phyloP scores from a whole-genome alignment of 1,284 basidiomycete species.

The Apiotrichum brassicae region DNA sequence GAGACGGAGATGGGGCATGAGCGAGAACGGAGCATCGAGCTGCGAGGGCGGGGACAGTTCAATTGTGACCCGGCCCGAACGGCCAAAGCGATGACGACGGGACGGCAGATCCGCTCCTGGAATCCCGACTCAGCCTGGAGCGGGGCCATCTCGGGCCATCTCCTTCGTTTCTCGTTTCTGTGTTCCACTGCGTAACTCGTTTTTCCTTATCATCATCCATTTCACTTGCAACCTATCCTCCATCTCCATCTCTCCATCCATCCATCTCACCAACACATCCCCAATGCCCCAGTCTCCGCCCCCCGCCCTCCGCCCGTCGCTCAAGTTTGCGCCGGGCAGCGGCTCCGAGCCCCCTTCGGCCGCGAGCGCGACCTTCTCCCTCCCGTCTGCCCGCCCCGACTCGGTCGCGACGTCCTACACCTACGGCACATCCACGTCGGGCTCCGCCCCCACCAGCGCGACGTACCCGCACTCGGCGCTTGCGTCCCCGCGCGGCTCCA shows the following conservation, averaged over 20 bases:
- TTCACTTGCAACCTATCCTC: not conserved
- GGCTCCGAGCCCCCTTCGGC: not conserved
- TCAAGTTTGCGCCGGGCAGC: conserved; percentile 4
- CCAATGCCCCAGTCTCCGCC: not conserved
- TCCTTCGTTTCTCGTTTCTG: no score
- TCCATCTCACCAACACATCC: not conserved
- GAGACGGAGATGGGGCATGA: no score
- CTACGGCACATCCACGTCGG: not conserved
- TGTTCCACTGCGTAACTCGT: no score
- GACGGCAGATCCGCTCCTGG: no score
- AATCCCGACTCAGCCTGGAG: no score
- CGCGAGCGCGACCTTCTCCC: not conserved
- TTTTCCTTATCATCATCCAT: not conserved
- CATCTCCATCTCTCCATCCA: not conserved
- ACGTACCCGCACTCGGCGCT: not conserved
- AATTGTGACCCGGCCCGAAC: no score
- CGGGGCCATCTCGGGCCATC: no score
- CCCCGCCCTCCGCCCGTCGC: conserved; percentile 6
- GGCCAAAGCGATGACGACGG: no score
- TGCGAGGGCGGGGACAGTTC: no score
- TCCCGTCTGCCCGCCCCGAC: not conserved
- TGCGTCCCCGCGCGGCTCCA: conserved; percentile 2
- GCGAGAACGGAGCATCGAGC: no score
- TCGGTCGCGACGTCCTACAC: not conserved
- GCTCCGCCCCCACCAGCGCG: not conserved